Evolutionary conservation across 768 basidiomycete species (phyloP).

Genomic region (Hericium rajendrae): DNA sequence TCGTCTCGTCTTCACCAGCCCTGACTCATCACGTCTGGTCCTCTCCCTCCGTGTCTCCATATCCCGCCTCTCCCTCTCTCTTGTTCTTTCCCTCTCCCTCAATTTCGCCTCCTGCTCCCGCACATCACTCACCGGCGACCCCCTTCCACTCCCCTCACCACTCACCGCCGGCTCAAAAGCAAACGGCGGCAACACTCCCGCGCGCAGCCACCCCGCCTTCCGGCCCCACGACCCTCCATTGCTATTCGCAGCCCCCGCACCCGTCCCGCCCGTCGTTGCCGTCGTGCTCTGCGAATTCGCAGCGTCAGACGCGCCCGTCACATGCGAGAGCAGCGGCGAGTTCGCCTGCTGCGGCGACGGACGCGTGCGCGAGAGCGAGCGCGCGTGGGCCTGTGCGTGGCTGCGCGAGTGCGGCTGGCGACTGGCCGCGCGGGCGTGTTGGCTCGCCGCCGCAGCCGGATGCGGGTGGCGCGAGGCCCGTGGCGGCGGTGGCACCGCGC

Average conservation of each 20-base stretch:
- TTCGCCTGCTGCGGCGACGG: slow-evolving; percentile 1
- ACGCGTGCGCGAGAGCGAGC: slow-evolving; percentile 6
- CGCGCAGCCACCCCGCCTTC: slow-evolving; percentile 10
- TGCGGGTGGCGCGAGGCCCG: not conserved
- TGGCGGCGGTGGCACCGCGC: not conserved
- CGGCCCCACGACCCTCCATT: slow-evolving; percentile 9
- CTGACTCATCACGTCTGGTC: not conserved
- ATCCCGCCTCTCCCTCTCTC: slow-evolving; percentile 15
- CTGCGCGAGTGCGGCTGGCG: slow-evolving; percentile 2
- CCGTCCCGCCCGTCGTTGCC: not conserved
- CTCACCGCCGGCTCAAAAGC: slow-evolving; percentile 13
- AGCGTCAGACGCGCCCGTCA: slow-evolving; percentile 6
- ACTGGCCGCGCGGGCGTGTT: slow-evolving; percentile 1
- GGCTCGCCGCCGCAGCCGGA: not conserved
- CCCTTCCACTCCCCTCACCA: slow-evolving; percentile 2
- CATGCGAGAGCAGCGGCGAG: slow-evolving; percentile 2
- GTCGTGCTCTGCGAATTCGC: slow-evolving; percentile 9
- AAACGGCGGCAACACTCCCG: slow-evolving; percentile 14
- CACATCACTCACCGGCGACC: not conserved
- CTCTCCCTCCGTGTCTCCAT: not conserved
- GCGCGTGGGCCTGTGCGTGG: slow-evolving; percentile 3
- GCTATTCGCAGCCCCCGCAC: not conserved
- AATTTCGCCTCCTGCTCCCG: slow-evolving; percentile 1
- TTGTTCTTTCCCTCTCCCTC: slow-evolving; percentile 1
- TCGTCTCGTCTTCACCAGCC: not conserved